Percentiles rank a stretch among this genome's conserved stretches.
phyloP scores from a whole-genome alignment of 2,329 filamentous ascomycete genomes.

The Didymella keratinophila region DNA sequence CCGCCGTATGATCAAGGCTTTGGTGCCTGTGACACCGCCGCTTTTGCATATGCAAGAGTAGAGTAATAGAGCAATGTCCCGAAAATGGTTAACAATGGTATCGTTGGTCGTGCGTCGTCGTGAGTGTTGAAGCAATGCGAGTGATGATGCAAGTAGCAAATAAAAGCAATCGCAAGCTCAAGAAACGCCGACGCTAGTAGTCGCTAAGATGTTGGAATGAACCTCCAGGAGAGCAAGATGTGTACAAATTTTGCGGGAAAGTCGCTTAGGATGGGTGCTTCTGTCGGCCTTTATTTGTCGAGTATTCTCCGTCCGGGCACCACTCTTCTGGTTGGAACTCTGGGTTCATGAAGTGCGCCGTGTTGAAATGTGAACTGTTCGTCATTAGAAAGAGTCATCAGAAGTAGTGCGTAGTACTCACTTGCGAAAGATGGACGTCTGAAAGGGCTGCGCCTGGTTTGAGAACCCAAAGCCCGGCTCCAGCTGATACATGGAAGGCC shows the following conservation, averaged over 20 bases:
- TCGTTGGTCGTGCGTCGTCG: slow-evolving; percentile 45
- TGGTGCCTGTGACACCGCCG: slow-evolving; percentile 29
- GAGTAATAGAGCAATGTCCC: slow-evolving; percentile 35
- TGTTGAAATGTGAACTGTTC: slow-evolving; percentile 59
- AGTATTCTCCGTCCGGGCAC: slow-evolving; percentile 58
- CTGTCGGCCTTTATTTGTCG: slow-evolving; percentile 49
- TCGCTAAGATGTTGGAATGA: slow-evolving; percentile 47
- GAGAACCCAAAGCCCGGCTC: slow-evolving; percentile 52
- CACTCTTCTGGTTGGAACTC: slow-evolving; percentile 63
- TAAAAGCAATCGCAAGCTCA: slow-evolving; percentile 40
- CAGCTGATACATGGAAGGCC: slow-evolving; percentile 56
- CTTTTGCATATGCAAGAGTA: slow-evolving; percentile 42
- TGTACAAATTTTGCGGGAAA: slow-evolving; percentile 25
- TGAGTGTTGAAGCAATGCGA: slow-evolving; percentile 40
- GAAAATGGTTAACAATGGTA: slow-evolving; percentile 48
- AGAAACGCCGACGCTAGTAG: slow-evolving; percentile 49
- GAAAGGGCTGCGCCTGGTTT: slow-evolving; percentile 53
- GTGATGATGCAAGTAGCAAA: slow-evolving; percentile 43
- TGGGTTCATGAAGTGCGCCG: slow-evolving; percentile 60
- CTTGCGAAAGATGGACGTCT: slow-evolving; percentile 61
- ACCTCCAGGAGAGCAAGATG: slow-evolving; percentile 37
- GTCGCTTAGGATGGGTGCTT: slow-evolving; percentile 45
- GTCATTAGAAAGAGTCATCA: slow-evolving; percentile 22
- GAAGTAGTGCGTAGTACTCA: slow-evolving; percentile 35
- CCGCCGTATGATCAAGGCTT: slow-evolving; percentile 28